Evolutionary conservation across 73 alveolate species (phyloP), one percentile per base, ranked within the genome.

Genomic region (Uronychia setigera): DNA sequence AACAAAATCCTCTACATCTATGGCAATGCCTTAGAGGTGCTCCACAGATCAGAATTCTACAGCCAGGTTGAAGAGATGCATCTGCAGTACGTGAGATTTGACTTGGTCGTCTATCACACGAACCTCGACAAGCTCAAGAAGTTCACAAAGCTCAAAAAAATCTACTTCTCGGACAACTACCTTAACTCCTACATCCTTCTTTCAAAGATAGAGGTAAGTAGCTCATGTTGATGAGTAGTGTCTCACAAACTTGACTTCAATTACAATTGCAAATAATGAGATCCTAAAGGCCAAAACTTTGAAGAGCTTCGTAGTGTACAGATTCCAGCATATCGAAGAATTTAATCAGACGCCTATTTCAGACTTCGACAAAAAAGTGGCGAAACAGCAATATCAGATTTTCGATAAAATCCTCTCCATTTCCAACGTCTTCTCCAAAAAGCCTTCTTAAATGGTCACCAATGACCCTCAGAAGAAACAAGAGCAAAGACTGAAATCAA

Each of bases 1-100:
- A 97, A 95, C 74, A 91, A 67, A 33, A 91, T 89, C 35, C 94
- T 95, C 33, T 93, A 93, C 85, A 89, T 95, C 29, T 95, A 87
- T 80, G 98, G 98, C 26, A 95, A 95, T 83, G 97, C 98, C 27
- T 75, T 93, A 31, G 98, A 95, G 80, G 97, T 95, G 74, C 86
- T 95, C 57, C 87, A 93, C 9, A 93, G 94, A 76, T 82, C 92
- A 60, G 97, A 93, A 80, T 95, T 95, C 86, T 93, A 95, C 88
- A 92, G 91, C 75, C 74, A 88, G 67, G 93, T 92, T 0, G 93
- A 93, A 77, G 89, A 91, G 11, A 95, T 95, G 89, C 88, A 87
- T 77, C 76, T 90, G 32, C 88, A 91, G 88, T 95, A 91, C 80
- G 88, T 95, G 80, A 76, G 93, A 77, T 95, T 95, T 84, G 97